Conservation (phyloP, 169 alveolate genomes). For the Cryptosporidium andersoni region DNA sequence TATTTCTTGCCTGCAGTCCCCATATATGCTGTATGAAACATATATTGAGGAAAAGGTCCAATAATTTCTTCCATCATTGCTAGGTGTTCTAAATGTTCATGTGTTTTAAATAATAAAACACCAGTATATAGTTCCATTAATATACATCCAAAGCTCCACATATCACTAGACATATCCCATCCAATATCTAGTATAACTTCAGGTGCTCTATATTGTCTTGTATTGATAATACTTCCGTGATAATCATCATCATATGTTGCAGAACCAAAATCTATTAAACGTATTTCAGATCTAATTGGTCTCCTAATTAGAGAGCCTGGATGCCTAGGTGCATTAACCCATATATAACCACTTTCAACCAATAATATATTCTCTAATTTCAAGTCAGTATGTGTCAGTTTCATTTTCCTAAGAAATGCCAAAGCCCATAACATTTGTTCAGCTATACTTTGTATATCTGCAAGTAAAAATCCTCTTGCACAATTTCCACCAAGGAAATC, state of each 20-base stretch:
- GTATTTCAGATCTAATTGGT: slow-evolving; percentile 87
- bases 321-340: slow-evolving; percentile 78
- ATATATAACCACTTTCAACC: slow-evolving; percentile 76
- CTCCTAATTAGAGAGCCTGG: slow-evolving; percentile 78
- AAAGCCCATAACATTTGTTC: slow-evolving; percentile 90
- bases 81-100: slow-evolving; percentile 92
- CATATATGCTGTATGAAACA: slow-evolving; percentile 75
- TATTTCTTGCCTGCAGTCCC: slow-evolving; percentile 46
- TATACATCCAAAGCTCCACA: slow-evolving; percentile 97
- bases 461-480: slow-evolving; percentile 90
- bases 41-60: slow-evolving; percentile 86
- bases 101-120: slow-evolving; percentile 91
- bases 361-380: slow-evolving; percentile 97
- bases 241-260: slow-evolving; percentile 95
- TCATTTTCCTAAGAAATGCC: slow-evolving; percentile 88
- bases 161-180: slow-evolving; percentile 93
- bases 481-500: slow-evolving; percentile 92
- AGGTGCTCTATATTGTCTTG: slow-evolving; percentile 98
- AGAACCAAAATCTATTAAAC: slow-evolving; percentile 98
- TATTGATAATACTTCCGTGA: slow-evolving; percentile 95
- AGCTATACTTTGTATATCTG: slow-evolving; percentile 91
- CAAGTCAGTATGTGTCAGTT: slow-evolving; percentile 97
- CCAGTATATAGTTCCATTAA: slow-evolving; percentile 93
- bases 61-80: slow-evolving; percentile 90
- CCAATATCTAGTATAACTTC: slow-evolving; percentile 94